These are phyloP conservation scores for Pseudozyma hubeiensis DNA, from an alignment of 1,284 basidiomycete genomes.

Conservation along the genomic window DNA sequence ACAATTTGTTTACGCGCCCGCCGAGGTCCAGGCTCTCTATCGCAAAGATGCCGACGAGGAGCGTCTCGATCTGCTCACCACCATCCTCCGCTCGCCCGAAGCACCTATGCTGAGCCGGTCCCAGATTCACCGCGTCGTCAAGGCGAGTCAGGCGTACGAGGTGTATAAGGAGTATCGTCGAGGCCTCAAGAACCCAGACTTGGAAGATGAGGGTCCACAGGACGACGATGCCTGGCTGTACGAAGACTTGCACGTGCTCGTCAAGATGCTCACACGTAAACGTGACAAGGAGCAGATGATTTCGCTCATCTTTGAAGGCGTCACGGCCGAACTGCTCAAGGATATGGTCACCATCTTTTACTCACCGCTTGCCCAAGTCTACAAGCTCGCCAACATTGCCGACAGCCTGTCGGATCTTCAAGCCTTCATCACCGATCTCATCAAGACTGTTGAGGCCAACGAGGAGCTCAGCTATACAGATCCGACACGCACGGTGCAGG, in stretches of 20 bases:
- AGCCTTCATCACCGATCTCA: constrained; percentile 93
- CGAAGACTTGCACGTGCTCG: constrained; percentile 65
- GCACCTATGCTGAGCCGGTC: constrained; percentile 72
- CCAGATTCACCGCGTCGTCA: constrained; percentile 64
- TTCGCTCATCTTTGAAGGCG: constrained; percentile 93
- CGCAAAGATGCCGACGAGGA: constrained; percentile 73
- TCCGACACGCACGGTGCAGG: constrained; percentile 86
- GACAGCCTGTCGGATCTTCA: constrained; percentile 93
- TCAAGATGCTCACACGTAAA: constrained; percentile 72
- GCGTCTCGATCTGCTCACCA: constrained; percentile 81
- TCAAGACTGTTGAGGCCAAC: constrained; percentile 89
- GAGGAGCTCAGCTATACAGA: constrained; percentile 89
- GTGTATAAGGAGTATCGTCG: constrained; percentile 61
- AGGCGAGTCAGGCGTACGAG: constrained; percentile 63
- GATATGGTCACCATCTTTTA: constrained; percentile 99
- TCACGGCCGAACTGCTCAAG: constrained; percentile 92
- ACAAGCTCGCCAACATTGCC: constrained; percentile 95
- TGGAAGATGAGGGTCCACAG: constrained; percentile 74
- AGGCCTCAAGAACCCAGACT: constrained; percentile 55
- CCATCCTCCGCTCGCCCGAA: constrained; percentile 84
- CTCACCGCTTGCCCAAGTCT: constrained; percentile 95
- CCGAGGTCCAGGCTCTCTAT: constrained; percentile 80
- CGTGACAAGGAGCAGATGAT: constrained; percentile 93
- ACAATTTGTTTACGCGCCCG: constrained; percentile 84
- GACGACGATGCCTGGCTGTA: constrained; percentile 68